These are phyloP conservation scores for Penicillium herquei DNA, from an alignment of 495 filamentous ascomycete species.

Conservation along the genomic window DNA sequence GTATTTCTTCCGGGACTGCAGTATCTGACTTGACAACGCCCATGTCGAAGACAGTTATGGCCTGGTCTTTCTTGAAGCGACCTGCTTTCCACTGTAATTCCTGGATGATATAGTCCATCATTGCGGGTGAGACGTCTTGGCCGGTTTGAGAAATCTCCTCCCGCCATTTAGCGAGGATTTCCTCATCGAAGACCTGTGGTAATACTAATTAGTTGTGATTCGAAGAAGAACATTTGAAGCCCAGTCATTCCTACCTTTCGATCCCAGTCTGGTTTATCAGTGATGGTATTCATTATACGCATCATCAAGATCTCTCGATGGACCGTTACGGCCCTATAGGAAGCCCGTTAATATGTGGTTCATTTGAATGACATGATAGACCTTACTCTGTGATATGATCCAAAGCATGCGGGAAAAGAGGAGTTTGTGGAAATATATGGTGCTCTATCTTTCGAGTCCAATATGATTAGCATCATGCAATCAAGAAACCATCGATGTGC, in stretches of 20 bases:
- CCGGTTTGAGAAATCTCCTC: slow-evolving; percentile 26
- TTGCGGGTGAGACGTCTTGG: slow-evolving; percentile 36
- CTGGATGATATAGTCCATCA: slow-evolving; percentile 51
- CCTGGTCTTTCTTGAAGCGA: slow-evolving; percentile 24
- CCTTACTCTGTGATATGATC: not conserved
- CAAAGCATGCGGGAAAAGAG: not conserved
- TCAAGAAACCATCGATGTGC: not conserved
- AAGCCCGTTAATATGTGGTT: not conserved
- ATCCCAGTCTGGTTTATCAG: slow-evolving; percentile 50
- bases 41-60: slow-evolving; percentile 26
- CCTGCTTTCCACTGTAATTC: slow-evolving; percentile 50
- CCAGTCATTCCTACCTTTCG: slow-evolving; percentile 31
- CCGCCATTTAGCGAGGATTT: slow-evolving; percentile 38
- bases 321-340: not conserved
- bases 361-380: not conserved
- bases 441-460: not conserved
- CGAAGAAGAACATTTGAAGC: no score
- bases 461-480: not conserved
- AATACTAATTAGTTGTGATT: not conserved
- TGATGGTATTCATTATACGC: slow-evolving; percentile 36
- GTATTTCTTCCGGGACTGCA: slow-evolving; percentile 25
- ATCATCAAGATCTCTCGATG: slow-evolving; percentile 25
- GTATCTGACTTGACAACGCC: slow-evolving; percentile 40
- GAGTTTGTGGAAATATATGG: no score
- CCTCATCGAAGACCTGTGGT: slow-evolving; percentile 41